phyloP scores from a whole-genome alignment of 768 basidiomycete genomes.

The Suillus brevipes region DNA sequence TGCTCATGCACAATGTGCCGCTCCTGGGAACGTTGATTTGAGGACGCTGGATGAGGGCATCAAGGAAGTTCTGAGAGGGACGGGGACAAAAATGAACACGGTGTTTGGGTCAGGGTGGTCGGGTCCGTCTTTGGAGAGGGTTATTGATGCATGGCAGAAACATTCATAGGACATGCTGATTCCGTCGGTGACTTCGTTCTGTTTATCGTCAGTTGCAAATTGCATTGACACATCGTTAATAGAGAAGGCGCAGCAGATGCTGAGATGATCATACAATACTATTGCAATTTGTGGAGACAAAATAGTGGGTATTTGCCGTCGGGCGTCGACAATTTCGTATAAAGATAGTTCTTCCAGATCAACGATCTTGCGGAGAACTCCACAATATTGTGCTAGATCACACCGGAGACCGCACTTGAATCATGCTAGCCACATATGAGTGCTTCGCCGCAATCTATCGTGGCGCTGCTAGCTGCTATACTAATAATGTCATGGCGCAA shows the following conservation, averaged over 20 bases:
- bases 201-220: neutral
- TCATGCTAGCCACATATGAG: too few species aligned
- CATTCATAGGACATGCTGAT: conserved; percentile 10
- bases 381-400: neutral
- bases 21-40: conserved; percentile 49
- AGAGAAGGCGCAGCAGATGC: neutral
- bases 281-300: neutral
- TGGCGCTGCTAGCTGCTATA: too few species aligned
- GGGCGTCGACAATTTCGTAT: neutral
- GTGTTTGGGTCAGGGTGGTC: conserved; percentile 73
- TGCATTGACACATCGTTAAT: neutral
- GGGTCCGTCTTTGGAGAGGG: conserved; percentile 64
- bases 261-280: neutral
- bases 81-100: conserved; percentile 79
- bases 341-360: neutral
- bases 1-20: conserved; percentile 60
- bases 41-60: conserved; percentile 56
- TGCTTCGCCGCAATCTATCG: too few species aligned
- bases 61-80: conserved; percentile 81
- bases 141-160: conserved; percentile 56
- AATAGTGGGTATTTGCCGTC: neutral
- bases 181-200: neutral
- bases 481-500: too few species aligned
- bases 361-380: neutral
- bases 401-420: neutral